These are phyloP conservation scores for Aspergillus unguis DNA, from an alignment of 2,329 filamentous ascomycete species.

Conservation along the genomic window DNA sequence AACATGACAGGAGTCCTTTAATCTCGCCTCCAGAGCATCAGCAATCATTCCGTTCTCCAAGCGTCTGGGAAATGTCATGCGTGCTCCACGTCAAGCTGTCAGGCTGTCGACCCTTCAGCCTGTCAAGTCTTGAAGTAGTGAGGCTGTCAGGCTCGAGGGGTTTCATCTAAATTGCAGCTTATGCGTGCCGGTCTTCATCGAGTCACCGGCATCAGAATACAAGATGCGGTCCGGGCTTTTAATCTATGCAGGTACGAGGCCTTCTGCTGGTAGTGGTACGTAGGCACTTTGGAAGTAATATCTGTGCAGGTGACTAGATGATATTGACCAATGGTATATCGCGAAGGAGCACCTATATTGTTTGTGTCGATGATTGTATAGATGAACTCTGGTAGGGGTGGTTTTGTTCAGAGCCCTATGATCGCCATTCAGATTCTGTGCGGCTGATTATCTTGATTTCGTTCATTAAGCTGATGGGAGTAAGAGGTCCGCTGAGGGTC, in stretches of 20 bases:
- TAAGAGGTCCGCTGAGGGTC: too few species aligned
- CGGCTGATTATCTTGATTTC: too few species aligned
- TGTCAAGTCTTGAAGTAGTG: not conserved
- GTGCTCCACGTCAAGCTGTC: not conserved
- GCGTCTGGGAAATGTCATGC: slow-evolving; percentile 1
- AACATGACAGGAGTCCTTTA: slow-evolving; percentile 25
- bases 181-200: slow-evolving; percentile 3
- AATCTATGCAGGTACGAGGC: slow-evolving; percentile 18
- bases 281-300: slow-evolving; percentile 19
- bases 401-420: too few species aligned
- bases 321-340: too few species aligned
- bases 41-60: not conserved
- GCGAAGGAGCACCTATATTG: too few species aligned
- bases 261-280: slow-evolving; percentile 17
- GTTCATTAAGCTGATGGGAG: too few species aligned
- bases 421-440: too few species aligned
- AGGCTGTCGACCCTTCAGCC: not conserved
- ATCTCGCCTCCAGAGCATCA: slow-evolving; percentile 16
- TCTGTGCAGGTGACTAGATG: slow-evolving; percentile 2
- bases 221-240: slow-evolving; percentile 11
- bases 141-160: not conserved
- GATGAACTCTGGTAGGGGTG: too few species aligned
- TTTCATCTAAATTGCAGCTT: slow-evolving; percentile 3
- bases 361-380: too few species aligned
- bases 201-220: not conserved